A percentile compares a stretch with the other conserved stretches of the same genome.
Conservation (phyloP, 768 basidiomycete species). For the Mycena galericulata region DNA sequence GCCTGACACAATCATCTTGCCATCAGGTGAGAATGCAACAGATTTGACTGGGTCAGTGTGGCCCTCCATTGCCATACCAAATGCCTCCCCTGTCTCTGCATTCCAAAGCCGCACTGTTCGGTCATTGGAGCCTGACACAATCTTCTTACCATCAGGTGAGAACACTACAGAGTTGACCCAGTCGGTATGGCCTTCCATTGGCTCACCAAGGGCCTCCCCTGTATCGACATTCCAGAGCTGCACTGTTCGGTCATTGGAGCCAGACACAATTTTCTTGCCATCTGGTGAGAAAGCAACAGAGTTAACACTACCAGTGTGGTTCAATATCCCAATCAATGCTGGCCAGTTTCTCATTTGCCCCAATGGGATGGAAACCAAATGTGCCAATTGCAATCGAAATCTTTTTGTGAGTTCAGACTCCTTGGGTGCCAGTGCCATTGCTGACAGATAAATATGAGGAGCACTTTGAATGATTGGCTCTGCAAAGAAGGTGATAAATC, state of each 20-base stretch:
- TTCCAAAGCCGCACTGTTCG: neutral
- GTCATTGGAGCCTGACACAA: neutral
- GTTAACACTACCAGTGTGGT: neutral
- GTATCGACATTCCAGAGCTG: neutral
- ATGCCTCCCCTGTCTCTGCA: neutral
- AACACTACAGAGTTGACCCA: neutral
- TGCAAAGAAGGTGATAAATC: neutral
- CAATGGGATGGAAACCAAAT: neutral
- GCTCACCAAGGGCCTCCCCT: neutral
- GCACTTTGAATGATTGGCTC: conserved; percentile 2
- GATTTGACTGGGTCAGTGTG: neutral
- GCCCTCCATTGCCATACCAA: neutral
- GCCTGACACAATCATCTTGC: too few species aligned
- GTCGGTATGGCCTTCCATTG: neutral
- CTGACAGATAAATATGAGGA: conserved; percentile 6
- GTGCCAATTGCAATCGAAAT: neutral
- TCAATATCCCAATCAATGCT: neutral
- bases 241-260: neutral
- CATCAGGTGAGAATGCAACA: too few species aligned
- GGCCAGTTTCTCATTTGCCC: neutral
- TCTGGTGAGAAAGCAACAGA: neutral
- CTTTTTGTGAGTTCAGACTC: neutral
- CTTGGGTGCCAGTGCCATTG: neutral
- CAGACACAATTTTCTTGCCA: neutral
- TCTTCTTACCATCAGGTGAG: neutral